Conservation (phyloP, 1,284 basidiomycete genomes). For the Melampsora americana region DNA sequence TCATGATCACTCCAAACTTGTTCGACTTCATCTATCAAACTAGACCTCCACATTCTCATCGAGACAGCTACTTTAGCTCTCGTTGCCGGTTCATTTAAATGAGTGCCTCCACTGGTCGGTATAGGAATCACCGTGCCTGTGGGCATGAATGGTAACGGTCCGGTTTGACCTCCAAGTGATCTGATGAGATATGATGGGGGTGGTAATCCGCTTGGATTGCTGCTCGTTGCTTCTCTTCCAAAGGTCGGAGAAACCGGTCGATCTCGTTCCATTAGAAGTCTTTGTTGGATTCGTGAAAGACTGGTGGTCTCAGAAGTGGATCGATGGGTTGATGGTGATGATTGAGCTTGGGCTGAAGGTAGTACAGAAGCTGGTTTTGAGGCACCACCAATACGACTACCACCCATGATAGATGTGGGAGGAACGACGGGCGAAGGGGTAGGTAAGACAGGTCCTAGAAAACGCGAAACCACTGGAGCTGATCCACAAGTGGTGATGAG, state of each 20-base stretch:
- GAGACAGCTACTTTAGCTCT: constrained; percentile 35
- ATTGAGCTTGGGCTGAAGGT: neutral
- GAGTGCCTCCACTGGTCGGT: neutral
- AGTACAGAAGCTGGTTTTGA: neutral
- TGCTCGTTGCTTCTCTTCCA: neutral
- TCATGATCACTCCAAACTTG: constrained; percentile 34
- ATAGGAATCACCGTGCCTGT: neutral
- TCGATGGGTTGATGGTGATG: neutral
- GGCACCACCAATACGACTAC: neutral
- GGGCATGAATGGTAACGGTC: constrained; percentile 36
- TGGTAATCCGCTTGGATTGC: neutral
- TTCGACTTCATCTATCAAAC: constrained; percentile 42
- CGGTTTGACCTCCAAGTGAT: constrained; percentile 36
- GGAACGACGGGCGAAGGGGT: neutral
- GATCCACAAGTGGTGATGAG: constrained; percentile 30
- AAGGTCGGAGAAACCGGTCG: constrained; percentile 34
- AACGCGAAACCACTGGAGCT: constrained; percentile 18
- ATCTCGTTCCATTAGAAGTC: constrained; percentile 35
- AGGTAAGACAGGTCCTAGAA: constrained; percentile 5
- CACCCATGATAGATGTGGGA: constrained; percentile 12
- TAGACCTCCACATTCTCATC: constrained; percentile 31
- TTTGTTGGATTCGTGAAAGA: constrained; percentile 33
- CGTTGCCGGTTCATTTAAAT: constrained; percentile 35
- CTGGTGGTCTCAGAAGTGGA: neutral
- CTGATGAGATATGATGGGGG: constrained; percentile 39